Percentiles rank a stretch among this genome's conserved stretches.
Evolutionary conservation across 441 rosid species (phyloP).

Genomic region (Populus hybrid): DNA sequence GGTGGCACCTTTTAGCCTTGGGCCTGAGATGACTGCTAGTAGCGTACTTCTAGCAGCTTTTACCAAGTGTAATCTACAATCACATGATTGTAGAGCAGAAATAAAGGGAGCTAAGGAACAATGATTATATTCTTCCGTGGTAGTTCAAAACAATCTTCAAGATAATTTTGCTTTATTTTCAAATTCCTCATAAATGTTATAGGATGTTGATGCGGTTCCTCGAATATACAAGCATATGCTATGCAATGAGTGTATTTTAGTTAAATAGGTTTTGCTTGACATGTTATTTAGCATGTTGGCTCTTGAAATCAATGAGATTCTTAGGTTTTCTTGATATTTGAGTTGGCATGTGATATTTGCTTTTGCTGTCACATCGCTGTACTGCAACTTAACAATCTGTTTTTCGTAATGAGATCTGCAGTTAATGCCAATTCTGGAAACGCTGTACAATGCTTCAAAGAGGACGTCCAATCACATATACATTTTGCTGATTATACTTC

Average conservation of each 20-base stretch:
- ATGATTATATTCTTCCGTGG: too few species aligned
- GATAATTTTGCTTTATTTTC: not conserved
- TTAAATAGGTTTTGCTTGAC: not conserved
- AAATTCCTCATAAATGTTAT: not conserved
- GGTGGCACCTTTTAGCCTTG: not conserved
- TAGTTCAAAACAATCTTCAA: not conserved
- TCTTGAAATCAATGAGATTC: not conserved
- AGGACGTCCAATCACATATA: slow-evolving; percentile 96
- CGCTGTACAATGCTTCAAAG: slow-evolving; percentile 78
- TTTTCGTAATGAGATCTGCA: slow-evolving; percentile 35
- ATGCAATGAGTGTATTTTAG: not conserved
- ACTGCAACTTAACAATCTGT: slow-evolving; percentile 9
- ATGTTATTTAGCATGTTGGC: not conserved
- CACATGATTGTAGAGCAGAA: too few species aligned
- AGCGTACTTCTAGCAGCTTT: not conserved
- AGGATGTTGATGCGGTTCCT: not conserved
- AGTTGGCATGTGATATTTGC: slow-evolving; percentile 9
- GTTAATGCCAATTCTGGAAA: slow-evolving; percentile 95
- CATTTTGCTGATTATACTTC: slow-evolving; percentile 95
- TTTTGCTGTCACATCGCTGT: slow-evolving; percentile 11
- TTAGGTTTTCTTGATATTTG: slow-evolving; percentile 1
- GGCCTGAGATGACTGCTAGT: not conserved
- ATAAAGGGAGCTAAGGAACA: not conserved
- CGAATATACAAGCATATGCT: not conserved
- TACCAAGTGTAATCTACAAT: not conserved